phyloP scores from a whole-genome alignment of 805 yeast genomes.

The Kuraishia ogatae region DNA sequence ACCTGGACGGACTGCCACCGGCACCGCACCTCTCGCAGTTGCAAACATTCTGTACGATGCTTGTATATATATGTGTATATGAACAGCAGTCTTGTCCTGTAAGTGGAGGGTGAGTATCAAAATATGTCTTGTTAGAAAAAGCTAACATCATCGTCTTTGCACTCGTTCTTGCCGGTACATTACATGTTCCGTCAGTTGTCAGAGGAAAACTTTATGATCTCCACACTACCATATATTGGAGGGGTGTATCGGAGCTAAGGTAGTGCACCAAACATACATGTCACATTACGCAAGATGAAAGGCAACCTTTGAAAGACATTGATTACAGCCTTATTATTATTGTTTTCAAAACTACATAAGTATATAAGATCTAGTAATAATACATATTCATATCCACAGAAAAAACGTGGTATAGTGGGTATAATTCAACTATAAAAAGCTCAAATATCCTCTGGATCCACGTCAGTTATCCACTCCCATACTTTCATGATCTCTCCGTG shows the following conservation, averaged over 20 bases:
- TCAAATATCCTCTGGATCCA: constrained; percentile 4
- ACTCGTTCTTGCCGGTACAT: background rate
- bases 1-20: background rate
- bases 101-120: too few species aligned
- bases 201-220: background rate
- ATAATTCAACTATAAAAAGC: background rate
- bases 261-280: too few species aligned
- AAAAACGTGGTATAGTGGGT: too few species aligned
- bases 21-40: background rate
- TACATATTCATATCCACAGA: background rate
- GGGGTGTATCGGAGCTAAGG: background rate
- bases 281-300: too few species aligned
- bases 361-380: background rate
- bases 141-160: too few species aligned
- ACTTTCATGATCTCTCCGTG: constrained; percentile 84
- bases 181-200: background rate
- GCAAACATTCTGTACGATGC: background rate
- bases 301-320: too few species aligned
- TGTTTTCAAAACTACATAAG: background rate
- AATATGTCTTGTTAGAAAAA: background rate
- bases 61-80: too few species aligned
- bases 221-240: background rate
- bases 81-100: too few species aligned
- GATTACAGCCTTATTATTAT: too few species aligned
- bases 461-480: constrained; percentile 73